Percentiles rank a stretch among this genome's conserved stretches.
Conservation (phyloP, 768 basidiomycete genomes). For the Hericium coralloides region DNA sequence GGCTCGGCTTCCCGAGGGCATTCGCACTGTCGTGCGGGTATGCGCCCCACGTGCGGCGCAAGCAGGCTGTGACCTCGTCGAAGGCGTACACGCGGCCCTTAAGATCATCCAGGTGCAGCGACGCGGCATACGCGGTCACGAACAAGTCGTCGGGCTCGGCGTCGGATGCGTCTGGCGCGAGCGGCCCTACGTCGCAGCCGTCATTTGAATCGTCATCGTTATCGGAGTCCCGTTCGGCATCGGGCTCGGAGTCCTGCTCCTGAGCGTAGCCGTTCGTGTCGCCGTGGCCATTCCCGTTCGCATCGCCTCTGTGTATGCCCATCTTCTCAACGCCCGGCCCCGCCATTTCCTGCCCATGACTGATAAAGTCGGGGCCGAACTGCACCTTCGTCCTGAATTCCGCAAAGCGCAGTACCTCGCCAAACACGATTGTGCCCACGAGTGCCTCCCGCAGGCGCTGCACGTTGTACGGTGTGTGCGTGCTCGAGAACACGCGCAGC, state of each 20-base stretch:
- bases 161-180: not conserved
- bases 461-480: slow-evolving; percentile 30
- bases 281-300: not conserved
- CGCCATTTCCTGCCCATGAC: not conserved
- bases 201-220: not conserved
- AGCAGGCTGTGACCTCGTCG: slow-evolving; percentile 26
- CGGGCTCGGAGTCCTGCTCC: too few relatives aligned
- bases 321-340: slow-evolving; percentile 2
- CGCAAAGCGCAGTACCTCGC: slow-evolving; percentile 32
- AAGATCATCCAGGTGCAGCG: slow-evolving; percentile 29
- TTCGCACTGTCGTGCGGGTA: too few relatives aligned
- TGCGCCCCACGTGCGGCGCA: slow-evolving; percentile 29
- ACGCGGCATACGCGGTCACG: slow-evolving; percentile 20
- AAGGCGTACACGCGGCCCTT: slow-evolving; percentile 32
- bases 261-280: too few relatives aligned
- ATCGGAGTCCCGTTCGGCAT: too few relatives aligned
- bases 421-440: slow-evolving; percentile 29
- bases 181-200: slow-evolving; percentile 1
- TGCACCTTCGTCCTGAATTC: slow-evolving; percentile 26
- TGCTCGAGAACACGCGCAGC: slow-evolving; percentile 25
- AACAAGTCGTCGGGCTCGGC: slow-evolving; percentile 25
- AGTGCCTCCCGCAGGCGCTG: slow-evolving; percentile 28
- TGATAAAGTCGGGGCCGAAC: slow-evolving; percentile 12
- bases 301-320: not conserved
- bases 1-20: slow-evolving; percentile 8